phyloP scores from a whole-genome alignment of 176 grass and related monocot genomes.

The Aechmea fasciata region DNA sequence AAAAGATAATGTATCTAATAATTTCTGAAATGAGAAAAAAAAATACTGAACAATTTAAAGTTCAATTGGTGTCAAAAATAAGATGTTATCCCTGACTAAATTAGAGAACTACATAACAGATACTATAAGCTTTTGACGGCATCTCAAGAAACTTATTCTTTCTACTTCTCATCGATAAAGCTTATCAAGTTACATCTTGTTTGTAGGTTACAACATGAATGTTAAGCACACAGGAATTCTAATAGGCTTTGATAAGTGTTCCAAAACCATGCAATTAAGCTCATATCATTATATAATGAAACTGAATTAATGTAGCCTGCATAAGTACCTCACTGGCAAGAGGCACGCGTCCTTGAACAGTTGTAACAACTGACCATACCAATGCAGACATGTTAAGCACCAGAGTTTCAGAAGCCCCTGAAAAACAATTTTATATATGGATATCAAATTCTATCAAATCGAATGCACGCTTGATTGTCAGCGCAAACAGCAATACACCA shows the following conservation, averaged over 20 bases:
- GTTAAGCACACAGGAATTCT: neutral
- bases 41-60: neutral
- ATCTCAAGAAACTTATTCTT: neutral
- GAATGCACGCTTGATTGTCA: neutral
- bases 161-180: neutral
- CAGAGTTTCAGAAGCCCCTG: slow-evolving; percentile 93
- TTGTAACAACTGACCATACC: slow-evolving; percentile 82
- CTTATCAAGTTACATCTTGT: neutral
- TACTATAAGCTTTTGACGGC: neutral
- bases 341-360: slow-evolving; percentile 77
- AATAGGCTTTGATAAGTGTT: neutral
- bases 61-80: neutral
- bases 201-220: neutral
- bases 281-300: slow-evolving; percentile 7
- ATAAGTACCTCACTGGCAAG: slow-evolving; percentile 91
- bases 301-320: slow-evolving; percentile 8
- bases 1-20: too few relatives aligned
- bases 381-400: slow-evolving; percentile 92
- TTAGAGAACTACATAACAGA: neutral
- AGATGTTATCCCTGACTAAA: neutral
- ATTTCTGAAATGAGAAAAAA: too few relatives aligned
- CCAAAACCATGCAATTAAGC: neutral
- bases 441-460: too few relatives aligned
- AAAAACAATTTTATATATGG: neutral
- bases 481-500: neutral